Conservation (phyloP, 768 basidiomycete genomes). For the Mycena leptocephala region DNA sequence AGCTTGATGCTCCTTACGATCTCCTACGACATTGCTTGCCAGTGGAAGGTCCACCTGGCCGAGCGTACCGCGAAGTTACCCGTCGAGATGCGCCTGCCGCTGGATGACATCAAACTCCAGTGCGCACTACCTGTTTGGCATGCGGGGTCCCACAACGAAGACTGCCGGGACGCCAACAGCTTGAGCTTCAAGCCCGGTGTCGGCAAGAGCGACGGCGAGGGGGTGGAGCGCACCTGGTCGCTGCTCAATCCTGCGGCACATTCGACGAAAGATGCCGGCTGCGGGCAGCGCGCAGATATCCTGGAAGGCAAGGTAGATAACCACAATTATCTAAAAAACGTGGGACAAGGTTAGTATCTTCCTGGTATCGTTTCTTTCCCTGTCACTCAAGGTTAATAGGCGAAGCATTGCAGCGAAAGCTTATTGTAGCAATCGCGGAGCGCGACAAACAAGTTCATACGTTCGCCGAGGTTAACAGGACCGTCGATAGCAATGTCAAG, state of each 20-base stretch:
- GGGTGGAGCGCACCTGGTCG: conserved; percentile 46
- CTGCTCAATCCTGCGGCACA: conserved; percentile 38
- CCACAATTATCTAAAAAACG: conserved; percentile 33
- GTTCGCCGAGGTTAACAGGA: neutral
- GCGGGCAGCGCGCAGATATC: conserved; percentile 37
- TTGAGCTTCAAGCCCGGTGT: conserved; percentile 20
- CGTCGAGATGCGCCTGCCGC: neutral
- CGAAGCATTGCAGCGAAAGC: conserved; percentile 2
- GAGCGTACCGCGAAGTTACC: neutral
- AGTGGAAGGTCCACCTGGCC: neutral
- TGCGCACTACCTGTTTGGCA: conserved; percentile 5
- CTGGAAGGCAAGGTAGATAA: conserved; percentile 46
- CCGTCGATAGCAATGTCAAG: neutral
- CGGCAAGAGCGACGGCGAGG: conserved; percentile 28
- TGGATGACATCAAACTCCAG: neutral
- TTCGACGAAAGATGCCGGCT: conserved; percentile 49
- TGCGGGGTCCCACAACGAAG: neutral
- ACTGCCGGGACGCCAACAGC: neutral
- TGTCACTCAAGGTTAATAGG: neutral
- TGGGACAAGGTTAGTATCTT: neutral
- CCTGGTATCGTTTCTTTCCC: no score
- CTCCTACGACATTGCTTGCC: conserved; percentile 10
- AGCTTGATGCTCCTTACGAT: neutral
- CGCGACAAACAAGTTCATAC: neutral
- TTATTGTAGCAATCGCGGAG: conserved; percentile 4